Conservation (phyloP, 2,329 filamentous ascomycete species). For the Davidsoniella australis region DNA sequence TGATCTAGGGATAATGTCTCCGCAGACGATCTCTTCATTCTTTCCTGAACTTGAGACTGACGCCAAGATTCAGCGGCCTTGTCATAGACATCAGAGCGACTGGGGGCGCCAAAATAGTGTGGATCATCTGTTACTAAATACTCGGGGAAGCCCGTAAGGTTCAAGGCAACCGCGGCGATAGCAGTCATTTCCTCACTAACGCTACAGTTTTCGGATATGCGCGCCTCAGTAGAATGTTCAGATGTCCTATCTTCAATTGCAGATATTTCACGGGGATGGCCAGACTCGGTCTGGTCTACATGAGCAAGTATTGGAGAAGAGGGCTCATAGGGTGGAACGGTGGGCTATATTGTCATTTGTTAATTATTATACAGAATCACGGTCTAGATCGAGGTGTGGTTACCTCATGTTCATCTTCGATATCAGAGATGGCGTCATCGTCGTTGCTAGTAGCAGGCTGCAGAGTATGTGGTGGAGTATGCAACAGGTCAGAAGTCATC, state of each 20-base stretch:
- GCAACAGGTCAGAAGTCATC: too few relatives aligned
- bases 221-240: not conserved
- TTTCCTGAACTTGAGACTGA: not conserved
- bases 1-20: too few relatives aligned
- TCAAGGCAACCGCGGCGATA: conserved; percentile 6
- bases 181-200: conserved; percentile 5
- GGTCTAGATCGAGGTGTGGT: not conserved
- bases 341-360: conserved; percentile 10
- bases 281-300: conserved; percentile 17
- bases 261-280: not conserved
- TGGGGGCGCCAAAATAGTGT: conserved; percentile 4
- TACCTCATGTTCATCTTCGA: conserved; percentile 10
- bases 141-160: conserved; percentile 1
- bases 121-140: conserved; percentile 4
- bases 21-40: too few relatives aligned
- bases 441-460: conserved; percentile 1
- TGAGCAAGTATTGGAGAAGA: conserved; percentile 9
- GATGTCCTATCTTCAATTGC: not conserved
- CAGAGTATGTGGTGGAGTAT: not conserved
- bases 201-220: not conserved
- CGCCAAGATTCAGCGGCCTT: conserved; percentile 3
- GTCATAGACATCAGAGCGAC: conserved; percentile 2
- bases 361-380: not conserved
- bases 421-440: conserved; percentile 11
- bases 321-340: conserved; percentile 8